phyloP scores from a whole-genome alignment of 164 flowering plant genomes.

The Aristolochia contorta region DNA sequence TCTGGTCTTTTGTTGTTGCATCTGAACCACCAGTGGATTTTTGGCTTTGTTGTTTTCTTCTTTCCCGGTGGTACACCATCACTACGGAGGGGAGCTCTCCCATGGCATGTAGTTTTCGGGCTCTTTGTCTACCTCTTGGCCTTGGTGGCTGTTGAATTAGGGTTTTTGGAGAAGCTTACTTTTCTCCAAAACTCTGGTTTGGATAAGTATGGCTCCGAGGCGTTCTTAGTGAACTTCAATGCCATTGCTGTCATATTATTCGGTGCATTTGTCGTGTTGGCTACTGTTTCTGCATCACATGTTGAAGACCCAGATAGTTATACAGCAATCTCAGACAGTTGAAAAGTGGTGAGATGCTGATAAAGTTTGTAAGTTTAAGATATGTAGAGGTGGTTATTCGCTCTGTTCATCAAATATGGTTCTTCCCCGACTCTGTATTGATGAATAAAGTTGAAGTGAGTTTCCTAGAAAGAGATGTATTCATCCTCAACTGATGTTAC shows the following conservation, averaged over 20 bases:
- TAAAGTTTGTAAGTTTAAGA: too few relatives aligned
- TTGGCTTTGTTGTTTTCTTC: constrained; percentile 67
- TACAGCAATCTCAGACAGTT: constrained; percentile 28
- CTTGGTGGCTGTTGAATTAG: constrained; percentile 46
- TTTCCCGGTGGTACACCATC: constrained; percentile 53
- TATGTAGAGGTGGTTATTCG: too few relatives aligned
- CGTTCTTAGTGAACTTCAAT: constrained; percentile 81
- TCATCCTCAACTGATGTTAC: too few relatives aligned
- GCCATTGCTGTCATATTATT: constrained; percentile 49
- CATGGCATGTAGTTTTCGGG: constrained; percentile 82
- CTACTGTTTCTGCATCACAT: constrained; percentile 25
- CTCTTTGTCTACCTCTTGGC: constrained; percentile 56
- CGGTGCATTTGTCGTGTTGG: constrained; percentile 48
- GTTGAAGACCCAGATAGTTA: constrained; percentile 42
- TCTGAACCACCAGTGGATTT: constrained; percentile 55
- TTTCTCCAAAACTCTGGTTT: constrained; percentile 74
- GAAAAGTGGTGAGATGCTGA: not conserved
- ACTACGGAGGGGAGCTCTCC: constrained; percentile 42
- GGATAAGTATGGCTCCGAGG: constrained; percentile 68
- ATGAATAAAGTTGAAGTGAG: too few relatives aligned
- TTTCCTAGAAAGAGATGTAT: too few relatives aligned
- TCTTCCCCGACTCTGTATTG: too few relatives aligned
- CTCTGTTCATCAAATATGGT: too few relatives aligned
- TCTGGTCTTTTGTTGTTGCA: not conserved
- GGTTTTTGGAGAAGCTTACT: constrained; percentile 90